Evolutionary conservation across 2,329 filamentous ascomycete species (phyloP), one percentile per base, ranked within the genome.

Genomic region (Tolypocladium guangdongense): DNA sequence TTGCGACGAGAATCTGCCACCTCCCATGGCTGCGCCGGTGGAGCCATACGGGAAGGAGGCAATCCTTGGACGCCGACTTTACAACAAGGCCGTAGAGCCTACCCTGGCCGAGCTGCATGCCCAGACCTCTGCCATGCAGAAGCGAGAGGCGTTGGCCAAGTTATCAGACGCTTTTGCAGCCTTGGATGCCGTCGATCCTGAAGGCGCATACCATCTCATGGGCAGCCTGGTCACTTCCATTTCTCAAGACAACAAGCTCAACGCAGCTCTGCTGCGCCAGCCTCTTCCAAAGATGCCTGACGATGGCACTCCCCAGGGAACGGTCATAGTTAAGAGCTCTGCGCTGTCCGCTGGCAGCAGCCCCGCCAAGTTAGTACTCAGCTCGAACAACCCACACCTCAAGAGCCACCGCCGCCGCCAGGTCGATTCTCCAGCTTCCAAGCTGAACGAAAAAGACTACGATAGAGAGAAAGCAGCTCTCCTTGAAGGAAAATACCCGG

Each of bases 191-290:
- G 78, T 92, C 33, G 92, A 99, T 63, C 92, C 92, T 0, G 92
- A 96, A 66, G 91, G 91, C 20, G 83, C 91, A 41, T 93, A 92
- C 62, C 84, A 95, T 59, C 77, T 99, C 18, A 77, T 99, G 64
- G 87, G 84, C 63, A 80, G 82, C 54, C 81, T 95, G 58, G 78
- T 95, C 56, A 79, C 88, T n/a, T 81, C 82, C 54, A 78, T 95
- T 48, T 80, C 86, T 45, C 76, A 78, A 49, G 87, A 92, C 62
- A 74, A 78, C 24, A 89, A 86, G 66, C 75, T 92, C 12, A 75
- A 71, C 59, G 67, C 69, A 6, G 70, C 77, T 1, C 73, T 81
- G 55, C 63, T 81, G 35, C 63, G 62, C 16, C 63, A 74, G 56
- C 60, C 71, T 46, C 66, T 59, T 16, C 70, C 68, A 52, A 76